Evolutionary conservation across 2,329 filamentous ascomycete genomes (phyloP).

Genomic region (Fusarium sp.): DNA sequence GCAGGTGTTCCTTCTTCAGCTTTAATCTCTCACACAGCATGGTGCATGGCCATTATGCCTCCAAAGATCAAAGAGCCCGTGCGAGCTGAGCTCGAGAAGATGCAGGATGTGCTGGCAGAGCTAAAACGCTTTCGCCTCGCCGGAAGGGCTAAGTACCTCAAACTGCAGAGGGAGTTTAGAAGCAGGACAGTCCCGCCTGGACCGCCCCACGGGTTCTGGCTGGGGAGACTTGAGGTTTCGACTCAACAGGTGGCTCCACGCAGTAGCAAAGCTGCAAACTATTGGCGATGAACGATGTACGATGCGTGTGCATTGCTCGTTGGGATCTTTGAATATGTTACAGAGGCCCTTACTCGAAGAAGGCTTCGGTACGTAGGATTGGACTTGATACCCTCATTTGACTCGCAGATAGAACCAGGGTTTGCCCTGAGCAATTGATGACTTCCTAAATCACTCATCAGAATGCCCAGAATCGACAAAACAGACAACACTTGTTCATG

Average conservation of each 20-base stretch:
- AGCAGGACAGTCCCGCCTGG: slow-evolving; percentile 32
- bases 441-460: too few relatives aligned
- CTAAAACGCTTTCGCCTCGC: slow-evolving; percentile 58
- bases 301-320: background rate
- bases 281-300: slow-evolving; percentile 31
- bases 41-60: slow-evolving; percentile 65
- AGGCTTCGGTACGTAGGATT: background rate
- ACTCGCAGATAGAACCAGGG: background rate
- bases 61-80: slow-evolving; percentile 49
- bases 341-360: background rate
- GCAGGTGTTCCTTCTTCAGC: slow-evolving; percentile 64
- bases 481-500: background rate
- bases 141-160: slow-evolving; percentile 52
- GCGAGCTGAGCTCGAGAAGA: slow-evolving; percentile 52
- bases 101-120: slow-evolving; percentile 61
- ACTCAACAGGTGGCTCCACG: slow-evolving; percentile 18
- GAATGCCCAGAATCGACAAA: background rate
- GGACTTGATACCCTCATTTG: background rate
- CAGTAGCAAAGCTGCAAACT: slow-evolving; percentile 13
- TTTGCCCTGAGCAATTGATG: too few relatives aligned
- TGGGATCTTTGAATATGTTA: background rate
- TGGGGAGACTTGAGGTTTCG: slow-evolving; percentile 49
- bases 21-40: slow-evolving; percentile 67
- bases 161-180: slow-evolving; percentile 24
- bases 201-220: slow-evolving; percentile 56